Conservation (phyloP, 208 protist species). For the Trypanosoma melophagium region DNA sequence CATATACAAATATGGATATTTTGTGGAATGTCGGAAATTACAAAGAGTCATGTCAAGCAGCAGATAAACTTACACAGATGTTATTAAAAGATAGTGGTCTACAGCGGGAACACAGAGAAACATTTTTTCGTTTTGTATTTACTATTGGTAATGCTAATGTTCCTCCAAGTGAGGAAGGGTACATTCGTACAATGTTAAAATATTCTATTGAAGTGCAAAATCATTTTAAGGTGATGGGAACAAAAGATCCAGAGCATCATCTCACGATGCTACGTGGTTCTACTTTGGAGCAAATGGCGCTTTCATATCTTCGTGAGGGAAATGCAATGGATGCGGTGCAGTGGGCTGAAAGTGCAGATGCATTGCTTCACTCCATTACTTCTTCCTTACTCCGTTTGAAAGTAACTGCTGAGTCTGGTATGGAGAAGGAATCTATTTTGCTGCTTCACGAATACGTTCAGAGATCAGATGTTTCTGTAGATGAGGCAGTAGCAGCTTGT, state of each 20-base stretch:
- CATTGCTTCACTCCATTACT: constrained; percentile 18
- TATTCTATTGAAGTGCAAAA: constrained; percentile 27
- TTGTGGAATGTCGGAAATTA: constrained; percentile 32
- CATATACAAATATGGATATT: constrained; percentile 51
- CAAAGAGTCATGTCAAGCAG: constrained; percentile 19
- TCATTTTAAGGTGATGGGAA: constrained; percentile 11
- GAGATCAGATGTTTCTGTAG: constrained; percentile 20
- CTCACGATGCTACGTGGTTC: constrained; percentile 23
- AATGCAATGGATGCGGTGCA: constrained; percentile 19
- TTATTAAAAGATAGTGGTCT: constrained; percentile 21
- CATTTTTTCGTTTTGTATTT: constrained; percentile 66
- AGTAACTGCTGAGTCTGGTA: constrained; percentile 17
- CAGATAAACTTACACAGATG: constrained; percentile 30
- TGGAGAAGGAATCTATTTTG: constrained; percentile 13
- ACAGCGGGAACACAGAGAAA: constrained; percentile 41
- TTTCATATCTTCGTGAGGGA: constrained; percentile 32
- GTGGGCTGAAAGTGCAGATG: constrained; percentile 25
- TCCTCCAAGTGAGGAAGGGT: constrained; percentile 7
- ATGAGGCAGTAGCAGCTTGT: constrained; percentile 30
- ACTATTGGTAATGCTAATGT: constrained; percentile 23
- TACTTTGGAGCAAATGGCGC: constrained; percentile 27
- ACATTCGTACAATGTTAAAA: constrained; percentile 26
- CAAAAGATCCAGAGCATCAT: constrained; percentile 18
- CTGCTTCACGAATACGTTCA: constrained; percentile 30
- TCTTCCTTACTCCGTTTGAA: constrained; percentile 27